Evolutionary conservation across 176 grass and related monocot species (phyloP).

Genomic region (Thinopyrum elongatum): DNA sequence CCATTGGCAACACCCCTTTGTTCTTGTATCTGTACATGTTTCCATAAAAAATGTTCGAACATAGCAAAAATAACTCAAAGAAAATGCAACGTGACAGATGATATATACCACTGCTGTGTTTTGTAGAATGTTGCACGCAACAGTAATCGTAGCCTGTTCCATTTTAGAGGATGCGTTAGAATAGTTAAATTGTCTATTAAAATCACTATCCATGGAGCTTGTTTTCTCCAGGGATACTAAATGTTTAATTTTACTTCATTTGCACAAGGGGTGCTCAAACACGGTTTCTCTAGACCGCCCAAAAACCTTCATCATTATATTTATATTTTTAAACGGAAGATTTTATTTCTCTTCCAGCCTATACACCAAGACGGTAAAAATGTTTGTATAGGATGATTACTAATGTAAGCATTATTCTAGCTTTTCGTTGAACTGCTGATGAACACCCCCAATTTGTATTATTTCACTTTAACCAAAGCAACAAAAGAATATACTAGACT

Average conservation of each 20-base stretch:
- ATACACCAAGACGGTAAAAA: background rate
- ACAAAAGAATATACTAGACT: constrained; percentile 4
- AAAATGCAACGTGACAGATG: background rate
- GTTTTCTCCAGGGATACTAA: background rate
- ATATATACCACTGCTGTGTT: constrained; percentile 59
- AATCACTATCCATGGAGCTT: background rate
- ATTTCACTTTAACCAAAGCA: background rate
- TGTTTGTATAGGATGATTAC: background rate
- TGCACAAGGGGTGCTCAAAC: background rate
- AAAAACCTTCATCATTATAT: background rate
- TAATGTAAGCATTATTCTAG: background rate
- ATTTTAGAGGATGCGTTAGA: constrained; percentile 1
- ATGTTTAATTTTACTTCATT: background rate
- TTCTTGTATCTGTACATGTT: constrained; percentile 45
- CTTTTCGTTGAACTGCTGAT: background rate
- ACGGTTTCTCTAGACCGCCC: background rate
- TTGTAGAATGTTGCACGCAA: constrained; percentile 52
- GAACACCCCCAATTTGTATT: background rate
- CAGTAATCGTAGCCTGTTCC: constrained; percentile 64
- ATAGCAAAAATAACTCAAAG: background rate
- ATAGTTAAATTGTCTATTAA: background rate
- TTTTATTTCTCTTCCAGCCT: background rate
- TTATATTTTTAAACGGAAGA: background rate
- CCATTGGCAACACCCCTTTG: constrained; percentile 69
- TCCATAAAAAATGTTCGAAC: background rate